These are phyloP conservation scores for Fusarium papillatum DNA, from an alignment of 2,329 filamentous ascomycete species.

Conservation along the genomic window DNA sequence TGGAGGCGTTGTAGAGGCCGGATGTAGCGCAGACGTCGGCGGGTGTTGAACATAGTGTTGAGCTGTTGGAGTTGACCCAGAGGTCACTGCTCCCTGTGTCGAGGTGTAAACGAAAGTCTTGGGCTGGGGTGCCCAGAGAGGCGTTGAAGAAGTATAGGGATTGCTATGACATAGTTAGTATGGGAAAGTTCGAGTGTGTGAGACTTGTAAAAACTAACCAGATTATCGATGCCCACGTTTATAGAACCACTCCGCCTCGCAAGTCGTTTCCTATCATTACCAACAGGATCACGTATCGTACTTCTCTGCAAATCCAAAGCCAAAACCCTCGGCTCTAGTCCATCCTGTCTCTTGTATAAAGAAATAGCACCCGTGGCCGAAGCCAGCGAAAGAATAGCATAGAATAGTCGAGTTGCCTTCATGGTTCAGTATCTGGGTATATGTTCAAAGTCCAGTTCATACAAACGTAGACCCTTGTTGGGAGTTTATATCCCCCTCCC, in stretches of 20 bases:
- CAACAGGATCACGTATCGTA: constrained; percentile 55
- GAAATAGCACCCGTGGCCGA: constrained; percentile 43
- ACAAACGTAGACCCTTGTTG: not conserved
- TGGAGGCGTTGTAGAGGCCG: constrained; percentile 78
- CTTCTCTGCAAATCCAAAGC: constrained; percentile 57
- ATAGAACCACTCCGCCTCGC: constrained; percentile 58
- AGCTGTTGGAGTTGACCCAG: constrained; percentile 77
- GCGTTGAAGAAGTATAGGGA: constrained; percentile 76
- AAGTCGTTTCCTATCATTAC: constrained; percentile 58
- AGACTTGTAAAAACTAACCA: constrained; percentile 54
- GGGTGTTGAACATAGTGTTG: constrained; percentile 67
- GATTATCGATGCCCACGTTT: constrained; percentile 65
- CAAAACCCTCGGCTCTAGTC: constrained; percentile 57
- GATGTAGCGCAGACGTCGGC: constrained; percentile 68
- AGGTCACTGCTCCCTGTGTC: constrained; percentile 80
- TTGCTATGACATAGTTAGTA: constrained; percentile 54
- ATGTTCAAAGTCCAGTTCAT: not conserved
- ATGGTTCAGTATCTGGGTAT: constrained; percentile 45
- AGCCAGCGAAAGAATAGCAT: constrained; percentile 40
- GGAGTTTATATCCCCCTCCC: constrained; percentile 12
- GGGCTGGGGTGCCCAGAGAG: constrained; percentile 72
- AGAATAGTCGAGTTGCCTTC: constrained; percentile 50
- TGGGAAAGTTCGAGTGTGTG: not conserved
- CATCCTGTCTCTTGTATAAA: constrained; percentile 47
- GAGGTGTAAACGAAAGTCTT: constrained; percentile 69